Percentiles rank a stretch among this genome's conserved stretches.
Conservation (phyloP, 108 stramenopile genomes). For the Skeletonema marinoi region DNA sequence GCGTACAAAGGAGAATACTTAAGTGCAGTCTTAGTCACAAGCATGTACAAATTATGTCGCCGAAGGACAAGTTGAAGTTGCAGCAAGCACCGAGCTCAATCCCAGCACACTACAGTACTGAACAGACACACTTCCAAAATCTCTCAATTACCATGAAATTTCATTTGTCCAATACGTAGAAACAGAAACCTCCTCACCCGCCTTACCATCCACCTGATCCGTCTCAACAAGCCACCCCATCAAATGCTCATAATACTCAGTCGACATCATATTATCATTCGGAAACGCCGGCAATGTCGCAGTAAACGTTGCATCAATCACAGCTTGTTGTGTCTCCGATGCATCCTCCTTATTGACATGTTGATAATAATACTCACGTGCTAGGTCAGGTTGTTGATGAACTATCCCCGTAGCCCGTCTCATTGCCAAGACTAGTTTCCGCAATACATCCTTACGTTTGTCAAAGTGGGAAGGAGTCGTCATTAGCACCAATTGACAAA, state of each 20-base stretch:
- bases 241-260: constrained; percentile 47
- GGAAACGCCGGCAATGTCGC: constrained; percentile 60
- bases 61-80: no score
- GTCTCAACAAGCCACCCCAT: constrained; percentile 59
- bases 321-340: constrained; percentile 25
- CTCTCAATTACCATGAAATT: constrained; percentile 40
- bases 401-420: constrained; percentile 55
- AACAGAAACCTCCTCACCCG: constrained; percentile 23
- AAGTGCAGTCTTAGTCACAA: no score
- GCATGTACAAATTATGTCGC: no score
- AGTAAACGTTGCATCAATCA: constrained; percentile 50
- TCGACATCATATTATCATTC: constrained; percentile 58
- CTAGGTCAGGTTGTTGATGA: constrained; percentile 47
- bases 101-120: no score
- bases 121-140: neutral
- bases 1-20: no score
- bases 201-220: constrained; percentile 45
- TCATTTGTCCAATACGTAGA: constrained; percentile 57
- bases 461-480: constrained; percentile 49
- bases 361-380: constrained; percentile 43
- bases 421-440: constrained; percentile 57
- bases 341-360: constrained; percentile 13
- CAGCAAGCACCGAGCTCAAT: no score
- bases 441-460: constrained; percentile 16
- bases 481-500: constrained; percentile 60